These are phyloP conservation scores for button mushroom (Agaricus bisporus) DNA, from an alignment of 768 basidiomycete species.

Conservation along the genomic window DNA sequence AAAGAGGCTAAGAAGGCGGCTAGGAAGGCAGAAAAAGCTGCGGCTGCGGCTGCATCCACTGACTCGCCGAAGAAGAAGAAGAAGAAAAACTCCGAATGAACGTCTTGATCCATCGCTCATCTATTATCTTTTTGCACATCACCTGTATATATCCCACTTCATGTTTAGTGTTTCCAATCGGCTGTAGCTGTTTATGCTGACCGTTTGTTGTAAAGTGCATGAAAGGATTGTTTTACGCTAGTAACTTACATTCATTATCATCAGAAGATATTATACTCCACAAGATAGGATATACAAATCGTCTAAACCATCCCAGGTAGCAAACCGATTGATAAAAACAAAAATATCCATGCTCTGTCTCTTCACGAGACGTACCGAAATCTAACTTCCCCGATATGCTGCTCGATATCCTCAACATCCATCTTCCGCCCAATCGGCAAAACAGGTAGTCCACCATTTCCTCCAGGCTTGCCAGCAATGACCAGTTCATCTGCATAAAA, in stretches of 20 bases:
- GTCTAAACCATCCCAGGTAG: background rate
- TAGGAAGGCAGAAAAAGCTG: slow-evolving; percentile 39
- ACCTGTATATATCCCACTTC: slow-evolving; percentile 16
- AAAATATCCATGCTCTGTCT: too few relatives aligned
- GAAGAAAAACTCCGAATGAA: slow-evolving; percentile 48
- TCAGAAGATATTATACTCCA: too few relatives aligned
- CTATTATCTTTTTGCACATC: slow-evolving; percentile 15
- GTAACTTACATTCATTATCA: too few relatives aligned
- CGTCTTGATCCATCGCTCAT: slow-evolving; percentile 12
- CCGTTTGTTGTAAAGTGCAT: background rate
- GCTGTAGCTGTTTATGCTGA: background rate
- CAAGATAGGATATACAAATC: too few relatives aligned
- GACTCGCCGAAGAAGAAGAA: slow-evolving; percentile 45
- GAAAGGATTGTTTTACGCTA: too few relatives aligned
- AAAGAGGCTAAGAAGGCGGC: slow-evolving; percentile 70
- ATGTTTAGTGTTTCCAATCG: background rate
- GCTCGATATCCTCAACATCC: slow-evolving; percentile 5
- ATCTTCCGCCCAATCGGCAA: slow-evolving; percentile 9
- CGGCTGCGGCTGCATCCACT: slow-evolving; percentile 18
- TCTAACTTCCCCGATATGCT: slow-evolving; percentile 6
- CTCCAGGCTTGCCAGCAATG: background rate
- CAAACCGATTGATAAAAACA: background rate
- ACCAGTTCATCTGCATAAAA: slow-evolving; percentile 18
- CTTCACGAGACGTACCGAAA: slow-evolving; percentile 4
- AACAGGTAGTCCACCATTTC: too few relatives aligned